These are phyloP conservation scores for Phialocephala subalpina DNA, from an alignment of 2,329 filamentous ascomycete species.

Conservation along the genomic window DNA sequence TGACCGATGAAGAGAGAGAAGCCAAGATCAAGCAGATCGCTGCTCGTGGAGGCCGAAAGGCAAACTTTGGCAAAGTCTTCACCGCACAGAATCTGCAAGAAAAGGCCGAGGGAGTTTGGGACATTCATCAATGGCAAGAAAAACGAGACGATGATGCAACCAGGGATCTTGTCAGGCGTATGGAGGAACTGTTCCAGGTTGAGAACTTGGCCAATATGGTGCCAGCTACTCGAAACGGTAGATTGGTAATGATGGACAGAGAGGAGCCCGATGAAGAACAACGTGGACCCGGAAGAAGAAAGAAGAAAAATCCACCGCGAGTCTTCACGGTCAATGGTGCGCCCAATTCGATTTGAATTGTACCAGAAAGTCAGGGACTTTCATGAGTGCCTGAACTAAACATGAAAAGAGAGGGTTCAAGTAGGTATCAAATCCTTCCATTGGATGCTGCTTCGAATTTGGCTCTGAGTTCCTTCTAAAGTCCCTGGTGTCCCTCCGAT, in stretches of 20 bases:
- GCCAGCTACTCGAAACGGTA: constrained; percentile 19
- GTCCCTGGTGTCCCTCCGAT: too few species aligned
- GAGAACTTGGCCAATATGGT: constrained; percentile 21
- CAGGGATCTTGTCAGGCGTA: constrained; percentile 8
- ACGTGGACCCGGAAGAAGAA: constrained; percentile 26
- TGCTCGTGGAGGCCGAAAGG: constrained; percentile 57
- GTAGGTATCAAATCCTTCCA: too few species aligned
- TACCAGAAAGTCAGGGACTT: too few species aligned
- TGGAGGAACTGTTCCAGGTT: constrained; percentile 31
- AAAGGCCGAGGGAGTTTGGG: constrained; percentile 33
- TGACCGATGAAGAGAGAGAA: constrained; percentile 54
- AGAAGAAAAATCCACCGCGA: constrained; percentile 20
- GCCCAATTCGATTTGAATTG: not conserved
- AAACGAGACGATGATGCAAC: constrained; percentile 19
- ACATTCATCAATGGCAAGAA: constrained; percentile 34
- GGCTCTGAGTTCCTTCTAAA: too few species aligned
- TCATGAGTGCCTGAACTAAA: too few species aligned
- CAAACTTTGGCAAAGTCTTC: constrained; percentile 52
- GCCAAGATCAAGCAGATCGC: constrained; percentile 59
- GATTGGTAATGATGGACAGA: constrained; percentile 30
- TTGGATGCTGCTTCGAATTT: too few species aligned
- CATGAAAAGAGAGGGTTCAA: too few species aligned
- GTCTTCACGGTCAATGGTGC: constrained; percentile 20
- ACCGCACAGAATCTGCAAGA: constrained; percentile 30
- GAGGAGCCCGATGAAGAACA: constrained; percentile 21